Evolutionary conservation across 2,329 filamentous ascomycete species (phyloP), one percentile per base, ranked within the genome.

Genomic region (Seiridium unicorne): DNA sequence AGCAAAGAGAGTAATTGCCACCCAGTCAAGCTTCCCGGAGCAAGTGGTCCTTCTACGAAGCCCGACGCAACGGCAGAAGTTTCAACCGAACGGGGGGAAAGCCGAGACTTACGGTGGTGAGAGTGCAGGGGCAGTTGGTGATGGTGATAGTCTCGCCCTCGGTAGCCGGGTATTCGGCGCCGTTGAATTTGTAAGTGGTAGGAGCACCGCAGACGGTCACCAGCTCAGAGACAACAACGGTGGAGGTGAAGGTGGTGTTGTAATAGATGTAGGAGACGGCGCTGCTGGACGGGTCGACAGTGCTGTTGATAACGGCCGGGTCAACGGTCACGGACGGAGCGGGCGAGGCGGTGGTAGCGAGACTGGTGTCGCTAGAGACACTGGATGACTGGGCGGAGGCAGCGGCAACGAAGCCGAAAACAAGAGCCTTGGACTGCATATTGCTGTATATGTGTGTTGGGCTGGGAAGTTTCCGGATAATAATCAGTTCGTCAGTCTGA

Each of bases 61-160:
- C 13, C 6, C 2, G 46, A 31, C 7, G 13, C 6, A 31, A 31
- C 26, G 46, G 18, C 13, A 31, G 26, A 3, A 38, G 7, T 10
- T 10, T 7, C 10, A 11, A 58, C 32, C 7, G 10, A 26, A 31
- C 53, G 13, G 3, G 1, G 1, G 46, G 35, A n/a, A 26, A 26
- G 18, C 18, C 18, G 18, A 18, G 48, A 64, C 70, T 59, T 66
- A 73, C 70, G 5, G 64, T 70, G 34, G 70, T 68, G 46, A 75
- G 63, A 49, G 81, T 83, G 76, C 81, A 84, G 60, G 81, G 80
- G 73, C 82, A 84, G 70, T 84, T 75, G 44, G 76, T 79, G 59
- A 88, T 79, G 67, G 81, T 85, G 64, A 86, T 73, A 59, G 81
- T 81, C 66, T 83, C 74, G 62, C 84, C 79, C 70, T 79, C 76